phyloP scores from a whole-genome alignment of 2,329 filamentous ascomycete genomes.

The Fusarium sulawesiense region DNA sequence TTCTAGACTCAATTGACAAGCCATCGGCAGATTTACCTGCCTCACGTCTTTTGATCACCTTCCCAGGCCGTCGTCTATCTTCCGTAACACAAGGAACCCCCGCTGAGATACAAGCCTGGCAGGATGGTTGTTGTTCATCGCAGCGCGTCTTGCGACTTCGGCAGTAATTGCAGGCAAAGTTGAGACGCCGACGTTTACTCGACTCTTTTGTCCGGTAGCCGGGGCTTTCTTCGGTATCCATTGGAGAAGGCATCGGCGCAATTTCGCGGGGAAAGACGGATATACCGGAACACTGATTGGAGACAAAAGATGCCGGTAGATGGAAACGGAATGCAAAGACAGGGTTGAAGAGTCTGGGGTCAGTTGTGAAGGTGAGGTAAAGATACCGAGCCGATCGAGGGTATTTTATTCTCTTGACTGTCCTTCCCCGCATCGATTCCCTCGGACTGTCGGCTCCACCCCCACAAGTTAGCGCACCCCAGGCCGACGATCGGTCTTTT shows the following conservation, averaged over 20 bases:
- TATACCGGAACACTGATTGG: not conserved
- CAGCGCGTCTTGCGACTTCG: slow-evolving; percentile 14
- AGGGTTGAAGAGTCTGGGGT: not conserved
- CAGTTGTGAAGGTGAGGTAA: not conserved
- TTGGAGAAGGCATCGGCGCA: slow-evolving; percentile 13
- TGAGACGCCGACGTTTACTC: slow-evolving; percentile 7
- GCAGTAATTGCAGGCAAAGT: slow-evolving; percentile 25
- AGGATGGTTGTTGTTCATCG: slow-evolving; percentile 4
- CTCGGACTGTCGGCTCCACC: slow-evolving; percentile 27
- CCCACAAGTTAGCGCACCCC: not conserved
- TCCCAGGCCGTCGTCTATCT: slow-evolving; percentile 6
- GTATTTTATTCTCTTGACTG: slow-evolving; percentile 3
- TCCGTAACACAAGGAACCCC: slow-evolving; percentile 1
- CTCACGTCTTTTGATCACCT: slow-evolving; percentile 7
- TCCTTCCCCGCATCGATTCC: slow-evolving; percentile 11
- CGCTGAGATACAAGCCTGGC: slow-evolving; percentile 4
- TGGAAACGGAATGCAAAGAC: not conserved
- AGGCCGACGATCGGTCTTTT: not conserved
- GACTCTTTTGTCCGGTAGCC: not conserved
- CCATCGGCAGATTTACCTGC: slow-evolving; percentile 9
- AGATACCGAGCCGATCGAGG: slow-evolving; percentile 25
- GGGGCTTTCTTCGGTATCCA: slow-evolving; percentile 20
- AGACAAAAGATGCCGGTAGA: not conserved
- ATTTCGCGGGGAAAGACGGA: not conserved
- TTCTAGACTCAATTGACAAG: not conserved